Evolutionary conservation across 2,329 filamentous ascomycete genomes (phyloP), one percentile per base, ranked within the genome.

Genomic region (Phaeophleospora eucalypticola): DNA sequence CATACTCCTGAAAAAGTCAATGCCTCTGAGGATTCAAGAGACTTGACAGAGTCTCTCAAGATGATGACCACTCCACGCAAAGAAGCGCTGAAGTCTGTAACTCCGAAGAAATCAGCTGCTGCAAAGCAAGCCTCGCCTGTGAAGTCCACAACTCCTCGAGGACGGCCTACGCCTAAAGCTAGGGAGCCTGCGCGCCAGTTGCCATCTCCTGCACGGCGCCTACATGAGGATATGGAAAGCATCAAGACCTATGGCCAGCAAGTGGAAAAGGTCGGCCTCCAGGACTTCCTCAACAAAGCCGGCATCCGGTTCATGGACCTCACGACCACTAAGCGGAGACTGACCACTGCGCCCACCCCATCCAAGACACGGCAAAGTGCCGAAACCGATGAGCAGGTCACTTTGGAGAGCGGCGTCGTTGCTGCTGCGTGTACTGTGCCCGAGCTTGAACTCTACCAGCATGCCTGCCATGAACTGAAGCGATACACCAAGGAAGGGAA

Each of bases 241-340:
- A 36, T 59, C 7, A 40, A 54, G 33, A 39, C 51, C 15, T 43
- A 44, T 29, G 56, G 38, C 6, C 36, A 54, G 18, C 44, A 54
- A 12, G 48, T 51, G 29, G 57, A 66, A 40, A 64, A 67, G 18
- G 59, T 67, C 1, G 86, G 90, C 37, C 75, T 98, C 2, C 89
- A 95, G 58, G 87, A 95, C 43, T 98, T 98, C 69, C 72, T 98
- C 36, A 88, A 94, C 53, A 83, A 95, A 82, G 96, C 91, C 2
- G 94, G 88, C 49, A 95, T 98, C 60, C 87, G 90, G 44, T 98
- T 98, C 71, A 96, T 98, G 87, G 93, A 98, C 65, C 76, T 98
- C 41, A 95, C 86, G n/a, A 95, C 91, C 0, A 96, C 90, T 1
- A 97, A 97, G 66, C 79, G 91, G 56, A 80, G 93, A 45, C 86